Evolutionary conservation across 805 yeast species (phyloP).

Genomic region (Scheffersomyces coipomensis): DNA sequence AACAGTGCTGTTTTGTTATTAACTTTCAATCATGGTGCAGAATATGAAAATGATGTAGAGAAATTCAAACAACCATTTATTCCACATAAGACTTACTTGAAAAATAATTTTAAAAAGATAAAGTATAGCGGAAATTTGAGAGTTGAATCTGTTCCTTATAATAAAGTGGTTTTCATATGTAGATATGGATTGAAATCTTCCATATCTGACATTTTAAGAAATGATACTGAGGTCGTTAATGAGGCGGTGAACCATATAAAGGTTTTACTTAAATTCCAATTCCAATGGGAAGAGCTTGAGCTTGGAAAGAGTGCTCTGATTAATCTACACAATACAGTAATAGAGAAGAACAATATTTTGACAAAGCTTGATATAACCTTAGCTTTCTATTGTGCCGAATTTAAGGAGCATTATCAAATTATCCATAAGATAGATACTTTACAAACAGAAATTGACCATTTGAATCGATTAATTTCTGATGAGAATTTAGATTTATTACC

Average conservation of each 20-base stretch:
- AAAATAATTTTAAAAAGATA: slow-evolving; percentile 34
- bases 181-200: slow-evolving; percentile 30
- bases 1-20: slow-evolving; percentile 35
- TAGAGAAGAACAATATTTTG: slow-evolving; percentile 34
- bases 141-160: slow-evolving; percentile 39
- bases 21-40: slow-evolving; percentile 44
- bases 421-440: slow-evolving; percentile 46
- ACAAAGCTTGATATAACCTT: slow-evolving; percentile 22
- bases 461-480: slow-evolving; percentile 70
- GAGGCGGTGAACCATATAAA: slow-evolving; percentile 36
- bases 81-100: slow-evolving; percentile 31
- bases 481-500: slow-evolving; percentile 89
- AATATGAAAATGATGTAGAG: slow-evolving; percentile 20
- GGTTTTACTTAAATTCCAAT: slow-evolving; percentile 34
- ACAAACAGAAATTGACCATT: slow-evolving; percentile 48
- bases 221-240: slow-evolving; percentile 30
- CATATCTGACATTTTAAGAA: slow-evolving; percentile 34
- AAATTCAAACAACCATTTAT: slow-evolving; percentile 34
- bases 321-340: slow-evolving; percentile 33
- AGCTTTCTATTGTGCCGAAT: slow-evolving; percentile 38
- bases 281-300: slow-evolving; percentile 42
- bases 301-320: slow-evolving; percentile 34
- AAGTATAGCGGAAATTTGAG: slow-evolving; percentile 29
- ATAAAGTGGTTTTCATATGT: slow-evolving; percentile 44
- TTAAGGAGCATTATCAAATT: slow-evolving; percentile 44